Percentiles rank a stretch among this genome's conserved stretches.
phyloP scores from a whole-genome alignment of 768 basidiomycete species.

The Tulasnella sp. region DNA sequence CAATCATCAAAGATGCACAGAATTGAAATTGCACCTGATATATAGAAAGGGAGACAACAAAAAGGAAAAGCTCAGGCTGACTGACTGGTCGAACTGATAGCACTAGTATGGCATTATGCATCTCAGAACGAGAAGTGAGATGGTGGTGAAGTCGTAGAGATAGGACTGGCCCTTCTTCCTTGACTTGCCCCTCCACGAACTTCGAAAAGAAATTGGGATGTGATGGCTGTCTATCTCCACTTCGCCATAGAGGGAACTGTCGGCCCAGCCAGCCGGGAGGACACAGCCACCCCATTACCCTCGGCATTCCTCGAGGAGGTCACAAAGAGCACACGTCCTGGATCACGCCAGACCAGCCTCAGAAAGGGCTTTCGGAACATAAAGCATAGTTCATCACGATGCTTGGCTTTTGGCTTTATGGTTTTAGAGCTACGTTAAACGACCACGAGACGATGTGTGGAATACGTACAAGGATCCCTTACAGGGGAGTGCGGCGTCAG shows the following conservation, averaged over 20 bases:
- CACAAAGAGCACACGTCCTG: not conserved
- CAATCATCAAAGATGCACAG: too few species aligned
- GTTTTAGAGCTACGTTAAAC: not conserved
- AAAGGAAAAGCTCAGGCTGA: not conserved
- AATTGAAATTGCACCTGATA: not conserved
- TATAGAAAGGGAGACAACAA: not conserved
- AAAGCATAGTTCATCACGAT: not conserved
- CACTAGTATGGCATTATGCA: not conserved
- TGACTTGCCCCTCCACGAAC: not conserved
- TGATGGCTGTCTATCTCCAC: not conserved
- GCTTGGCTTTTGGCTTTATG: not conserved
- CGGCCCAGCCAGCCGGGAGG: not conserved
- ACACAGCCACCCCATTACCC: not conserved
- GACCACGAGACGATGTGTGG: too few species aligned
- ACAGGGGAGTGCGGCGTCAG: not conserved
- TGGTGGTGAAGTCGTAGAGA: not conserved
- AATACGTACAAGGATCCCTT: not conserved
- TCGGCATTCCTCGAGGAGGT: not conserved
- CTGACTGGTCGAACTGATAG: not conserved
- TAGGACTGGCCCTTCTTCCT: not conserved
- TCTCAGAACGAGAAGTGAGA: not conserved
- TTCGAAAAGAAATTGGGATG: not conserved
- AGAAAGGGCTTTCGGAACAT: not conserved
- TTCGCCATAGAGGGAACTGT: not conserved
- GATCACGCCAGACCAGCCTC: not conserved